Evolutionary conservation across 2,329 filamentous ascomycete species (phyloP).

Genomic region (Cordyceps cateniannulata): DNA sequence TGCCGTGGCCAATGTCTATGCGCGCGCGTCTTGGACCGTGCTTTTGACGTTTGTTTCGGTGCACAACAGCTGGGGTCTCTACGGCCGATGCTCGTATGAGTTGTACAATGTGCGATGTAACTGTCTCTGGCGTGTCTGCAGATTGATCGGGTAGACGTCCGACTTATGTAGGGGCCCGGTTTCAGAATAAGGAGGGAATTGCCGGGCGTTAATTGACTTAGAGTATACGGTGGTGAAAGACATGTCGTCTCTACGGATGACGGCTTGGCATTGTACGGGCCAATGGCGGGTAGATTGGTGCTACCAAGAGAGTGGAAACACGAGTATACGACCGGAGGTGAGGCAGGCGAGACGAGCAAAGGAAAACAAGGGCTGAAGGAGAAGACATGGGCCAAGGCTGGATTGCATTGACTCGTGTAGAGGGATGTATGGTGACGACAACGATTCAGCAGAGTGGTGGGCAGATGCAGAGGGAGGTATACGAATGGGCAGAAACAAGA

Average conservation of each 20-base stretch:
- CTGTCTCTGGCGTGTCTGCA: neutral
- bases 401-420: neutral
- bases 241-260: neutral
- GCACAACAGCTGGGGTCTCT: neutral
- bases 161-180: neutral
- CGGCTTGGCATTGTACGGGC: neutral
- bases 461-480: neutral
- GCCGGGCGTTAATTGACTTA: neutral
- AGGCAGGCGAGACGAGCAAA: neutral
- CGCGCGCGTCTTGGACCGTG: neutral
- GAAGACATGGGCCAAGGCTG: neutral
- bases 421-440: neutral
- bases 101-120: neutral
- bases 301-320: neutral
- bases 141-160: neutral
- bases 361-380: neutral
- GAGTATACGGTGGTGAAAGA: neutral
- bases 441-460: neutral
- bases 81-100: neutral
- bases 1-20: neutral
- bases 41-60: neutral
- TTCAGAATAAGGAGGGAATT: neutral
- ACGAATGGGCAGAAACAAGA: neutral
- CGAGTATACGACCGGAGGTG: neutral
- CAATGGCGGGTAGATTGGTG: neutral